Base-by-base conservation (phyloP, 2,329 filamentous ascomycete genomes). In the Botrytis squamosa region DNA sequence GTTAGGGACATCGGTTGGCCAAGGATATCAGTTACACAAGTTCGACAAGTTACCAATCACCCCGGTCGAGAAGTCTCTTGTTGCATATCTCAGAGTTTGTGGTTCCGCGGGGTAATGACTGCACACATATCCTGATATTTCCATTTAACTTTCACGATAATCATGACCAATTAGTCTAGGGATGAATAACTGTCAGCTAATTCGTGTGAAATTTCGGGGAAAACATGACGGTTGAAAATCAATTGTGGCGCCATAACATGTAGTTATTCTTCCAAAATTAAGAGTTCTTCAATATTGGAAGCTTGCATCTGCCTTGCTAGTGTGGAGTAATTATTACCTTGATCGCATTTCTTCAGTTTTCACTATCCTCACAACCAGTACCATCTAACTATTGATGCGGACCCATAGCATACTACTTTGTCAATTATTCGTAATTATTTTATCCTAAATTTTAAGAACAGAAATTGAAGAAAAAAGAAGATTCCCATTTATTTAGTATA, bases 401-500 rank as follows among this genome's bases (percentile, higher is more conserved):
- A 29, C 7, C 6, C 36, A 25, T 33, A 33, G 36, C 40, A 38
- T 14, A 57, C 38, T 44, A 25, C 66, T 33, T 36, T 3, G n/a
- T 29, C 14, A 57, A 42, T 57, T 59, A 33, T 33, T 20, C 18
- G 18, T 29, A 20, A 20, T 42, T 22, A 57, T 33, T 38, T 57
- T 52, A 33, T 14, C 10, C 18, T 33, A 36, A 33, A 33, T 42
- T 25, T 12, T 25, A 14, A 55, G n/a, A 18, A 63, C 36, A 68
- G n/a, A 12, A 46, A 46, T 46, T 29, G 16, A 68, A 36, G 36
- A 33, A 57, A 52, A 44, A 52, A 36, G 5, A 33, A 49, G 25
- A 42, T 42, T n/a, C 38, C 38, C 38, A 42, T 69, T 38, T 10
- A 69, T 69, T 69, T 57, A 42, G 38, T 44, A 69, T 69, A 44